Conservation (phyloP, 2,329 filamentous ascomycete genomes). For the Ascomycota sp. region DNA sequence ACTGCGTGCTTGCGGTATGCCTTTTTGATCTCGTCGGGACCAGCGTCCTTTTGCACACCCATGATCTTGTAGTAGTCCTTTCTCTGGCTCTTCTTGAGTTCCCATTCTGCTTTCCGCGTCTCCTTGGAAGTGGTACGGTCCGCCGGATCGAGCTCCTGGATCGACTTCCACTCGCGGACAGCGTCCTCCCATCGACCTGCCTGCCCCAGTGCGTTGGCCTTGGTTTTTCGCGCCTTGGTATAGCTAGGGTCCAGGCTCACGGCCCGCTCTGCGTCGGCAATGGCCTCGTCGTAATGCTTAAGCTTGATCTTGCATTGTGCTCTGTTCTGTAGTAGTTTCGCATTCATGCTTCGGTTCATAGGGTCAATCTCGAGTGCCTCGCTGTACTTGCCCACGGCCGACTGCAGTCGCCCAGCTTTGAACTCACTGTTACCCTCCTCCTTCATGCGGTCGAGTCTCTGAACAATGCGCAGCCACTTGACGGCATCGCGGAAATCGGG, state of each 20-base stretch:
- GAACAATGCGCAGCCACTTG: conserved; percentile 73
- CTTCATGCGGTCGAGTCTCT: conserved; percentile 85
- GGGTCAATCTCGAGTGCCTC: conserved; percentile 72
- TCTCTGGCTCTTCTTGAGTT: conserved; percentile 90
- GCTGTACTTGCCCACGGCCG: conserved; percentile 69
- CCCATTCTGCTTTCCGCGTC: conserved; percentile 73
- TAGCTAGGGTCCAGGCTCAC: conserved; percentile 68
- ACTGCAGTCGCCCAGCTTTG: conserved; percentile 62
- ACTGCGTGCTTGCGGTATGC: conserved; percentile 92
- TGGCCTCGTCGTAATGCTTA: conserved; percentile 65
- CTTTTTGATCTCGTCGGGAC: conserved; percentile 77
- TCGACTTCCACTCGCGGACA: conserved; percentile 68
- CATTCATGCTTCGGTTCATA: conserved; percentile 75
- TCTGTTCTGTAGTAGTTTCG: conserved; percentile 85
- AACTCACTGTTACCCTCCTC: conserved; percentile 81
- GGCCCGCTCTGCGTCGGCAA: conserved; percentile 71
- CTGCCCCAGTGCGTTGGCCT: conserved; percentile 73
- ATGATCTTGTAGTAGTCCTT: conserved; percentile 99
- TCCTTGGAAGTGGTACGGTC: conserved; percentile 70
- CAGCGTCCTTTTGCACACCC: conserved; percentile 66
- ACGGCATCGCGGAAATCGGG: conserved; percentile 80
- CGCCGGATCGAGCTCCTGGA: conserved; percentile 64
- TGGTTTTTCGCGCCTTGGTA: conserved; percentile 79
- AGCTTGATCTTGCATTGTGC: conserved; percentile 68
- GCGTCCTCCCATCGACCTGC: conserved; percentile 85